Conservation (phyloP, 2,329 filamentous ascomycete genomes). For the Penicillium sp. region DNA sequence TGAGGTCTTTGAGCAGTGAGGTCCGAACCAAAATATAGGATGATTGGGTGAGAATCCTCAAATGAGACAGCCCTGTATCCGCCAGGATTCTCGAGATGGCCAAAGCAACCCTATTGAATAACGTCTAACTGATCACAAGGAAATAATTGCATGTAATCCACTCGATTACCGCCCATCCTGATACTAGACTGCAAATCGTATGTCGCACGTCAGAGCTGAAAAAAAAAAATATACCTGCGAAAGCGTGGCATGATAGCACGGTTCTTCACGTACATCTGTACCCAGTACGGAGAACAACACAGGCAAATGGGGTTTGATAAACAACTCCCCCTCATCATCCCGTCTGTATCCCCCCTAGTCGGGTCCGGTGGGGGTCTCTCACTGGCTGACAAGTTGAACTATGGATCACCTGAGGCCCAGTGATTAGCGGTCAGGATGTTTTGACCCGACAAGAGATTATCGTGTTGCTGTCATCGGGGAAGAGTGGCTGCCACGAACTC, state of each 20-base stretch:
- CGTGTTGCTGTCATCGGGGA: neutral
- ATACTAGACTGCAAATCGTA: neutral
- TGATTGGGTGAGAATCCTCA: neutral
- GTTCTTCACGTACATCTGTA: neutral
- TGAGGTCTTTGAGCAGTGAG: neutral
- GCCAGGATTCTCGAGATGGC: neutral
- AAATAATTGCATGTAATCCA: neutral
- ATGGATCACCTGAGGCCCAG: neutral
- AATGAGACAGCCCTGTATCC: neutral
- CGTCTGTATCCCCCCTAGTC: constrained; percentile 11
- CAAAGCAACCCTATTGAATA: neutral
- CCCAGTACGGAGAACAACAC: neutral
- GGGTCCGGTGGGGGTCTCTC: constrained; percentile 5
- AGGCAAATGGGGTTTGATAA: neutral
- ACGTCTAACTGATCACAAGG: neutral
- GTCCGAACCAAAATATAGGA: neutral
- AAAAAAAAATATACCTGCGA: neutral
- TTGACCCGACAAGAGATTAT: neutral
- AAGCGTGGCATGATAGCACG: neutral
- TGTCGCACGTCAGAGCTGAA: neutral
- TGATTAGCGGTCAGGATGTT: constrained; percentile 4
- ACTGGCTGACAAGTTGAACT: neutral
- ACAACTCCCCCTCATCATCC: constrained; percentile 1
- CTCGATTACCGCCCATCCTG: neutral
- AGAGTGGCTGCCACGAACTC: constrained; percentile 1